Conservation (phyloP, 805 yeast genomes). For the Suhomyces sp. region DNA sequence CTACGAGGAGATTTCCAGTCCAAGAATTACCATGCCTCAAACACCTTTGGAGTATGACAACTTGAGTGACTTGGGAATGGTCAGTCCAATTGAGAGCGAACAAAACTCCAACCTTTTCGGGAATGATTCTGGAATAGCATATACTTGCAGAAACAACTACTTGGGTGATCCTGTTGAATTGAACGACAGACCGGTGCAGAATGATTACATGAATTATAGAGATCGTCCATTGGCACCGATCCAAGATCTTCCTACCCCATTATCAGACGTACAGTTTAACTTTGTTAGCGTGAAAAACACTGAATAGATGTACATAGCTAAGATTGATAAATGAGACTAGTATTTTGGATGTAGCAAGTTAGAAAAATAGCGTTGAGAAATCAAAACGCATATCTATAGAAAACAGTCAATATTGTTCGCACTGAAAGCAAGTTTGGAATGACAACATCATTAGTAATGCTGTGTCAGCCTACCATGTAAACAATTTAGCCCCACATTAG, state of each 20-base stretch:
- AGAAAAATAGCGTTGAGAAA: too few relatives aligned
- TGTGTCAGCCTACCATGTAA: background rate
- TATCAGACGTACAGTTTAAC: slow-evolving; percentile 18
- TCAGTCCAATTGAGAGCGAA: slow-evolving; percentile 7
- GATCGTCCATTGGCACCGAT: slow-evolving; percentile 18
- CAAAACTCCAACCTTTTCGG: slow-evolving; percentile 3
- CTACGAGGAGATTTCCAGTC: slow-evolving; percentile 8
- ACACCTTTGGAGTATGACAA: slow-evolving; percentile 2
- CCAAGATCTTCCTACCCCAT: slow-evolving; percentile 25
- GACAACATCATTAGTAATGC: background rate
- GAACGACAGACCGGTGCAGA: background rate
- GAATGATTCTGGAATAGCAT: background rate
- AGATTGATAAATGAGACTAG: too few relatives aligned
- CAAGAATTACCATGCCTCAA: slow-evolving; percentile 4
- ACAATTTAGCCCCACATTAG: background rate
- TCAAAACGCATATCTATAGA: background rate
- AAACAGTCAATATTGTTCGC: background rate
- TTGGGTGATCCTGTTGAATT: slow-evolving; percentile 11
- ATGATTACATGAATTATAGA: background rate
- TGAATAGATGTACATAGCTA: background rate
- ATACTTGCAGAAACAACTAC: background rate
- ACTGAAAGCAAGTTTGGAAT: background rate
- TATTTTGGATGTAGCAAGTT: too few relatives aligned
- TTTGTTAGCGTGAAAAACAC: slow-evolving; percentile 7
- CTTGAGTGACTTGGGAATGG: slow-evolving; percentile 4